Base-by-base conservation (phyloP, 2,329 filamentous ascomycete species). In the Aspergillus proliferans region DNA sequence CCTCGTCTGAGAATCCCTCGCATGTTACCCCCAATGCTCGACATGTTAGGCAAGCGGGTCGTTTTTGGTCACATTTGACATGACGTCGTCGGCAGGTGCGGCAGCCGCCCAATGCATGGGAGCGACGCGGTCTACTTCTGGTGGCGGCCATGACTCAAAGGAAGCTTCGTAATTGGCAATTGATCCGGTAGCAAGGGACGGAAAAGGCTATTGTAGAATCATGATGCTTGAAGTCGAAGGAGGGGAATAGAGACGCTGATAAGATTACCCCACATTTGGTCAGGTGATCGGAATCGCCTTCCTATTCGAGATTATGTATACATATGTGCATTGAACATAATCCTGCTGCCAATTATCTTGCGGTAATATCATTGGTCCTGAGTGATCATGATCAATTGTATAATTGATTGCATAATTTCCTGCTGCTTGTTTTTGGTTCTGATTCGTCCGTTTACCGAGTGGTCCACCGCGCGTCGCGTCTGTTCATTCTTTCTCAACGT, bases 61-160 rank as follows among this genome's bases (percentile, higher is more conserved):
- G 58, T 48, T 57, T 60, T 45, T 69, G 65, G 43, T 70, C 67
- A 47, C 67, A 70, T 57, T 67, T 69, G 28, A 67, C 58, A 52
- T 69, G 65, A 28, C 65, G 62, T 18, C 61, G 59, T 24, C 66
- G 61, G 49, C 66, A 70, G 12, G 62, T 67, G 40, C 51, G 60
- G 48, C 67, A 70, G 14, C 62, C 66, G 36, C 65, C 66, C 12
- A 69, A 51, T 2, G 58, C 54, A 52, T 69, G 65, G 30, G 61
- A 58, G 51, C 62, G 58, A 39, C 61, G 62, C 48, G 52, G 12
- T 15, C 51, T 30, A 30, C 26, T 30, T 30, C 26, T 12, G 26
- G 26, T 30, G 10, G 26, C 26, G 10, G 26, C 4, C 26, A 30
- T 30, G 12, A 30, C 26, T 30, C 26, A 30, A 9, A 30, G 26